Conservation (phyloP, 345 rosid genomes). For the Moricandia moricandioides region DNA sequence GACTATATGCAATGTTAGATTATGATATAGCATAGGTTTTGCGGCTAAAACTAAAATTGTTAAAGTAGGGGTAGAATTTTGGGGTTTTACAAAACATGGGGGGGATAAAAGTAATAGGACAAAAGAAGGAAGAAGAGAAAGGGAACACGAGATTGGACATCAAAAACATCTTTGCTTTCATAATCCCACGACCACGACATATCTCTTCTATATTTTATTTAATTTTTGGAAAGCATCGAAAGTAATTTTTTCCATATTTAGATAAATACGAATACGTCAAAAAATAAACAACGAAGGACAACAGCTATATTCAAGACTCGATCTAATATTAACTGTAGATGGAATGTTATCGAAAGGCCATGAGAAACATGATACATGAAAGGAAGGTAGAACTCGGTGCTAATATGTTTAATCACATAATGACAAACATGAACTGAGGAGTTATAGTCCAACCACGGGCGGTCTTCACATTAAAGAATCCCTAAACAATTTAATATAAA, state of each 20-base stretch:
- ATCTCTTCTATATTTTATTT: conserved; percentile 9
- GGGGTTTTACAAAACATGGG: conserved; percentile 18
- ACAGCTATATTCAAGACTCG: background rate
- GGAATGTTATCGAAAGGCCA: background rate
- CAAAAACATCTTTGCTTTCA: conserved; percentile 26
- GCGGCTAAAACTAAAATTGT: conserved; percentile 18
- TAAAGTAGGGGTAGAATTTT: conserved; percentile 25
- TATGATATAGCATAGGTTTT: background rate
- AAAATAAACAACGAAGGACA: background rate
- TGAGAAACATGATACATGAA: background rate
- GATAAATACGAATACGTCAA: conserved; percentile 16
- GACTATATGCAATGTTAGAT: background rate
- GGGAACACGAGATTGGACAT: conserved; percentile 32
- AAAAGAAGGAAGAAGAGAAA: conserved; percentile 29
- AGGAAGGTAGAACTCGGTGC: background rate
- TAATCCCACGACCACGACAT: conserved; percentile 21
- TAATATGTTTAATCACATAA: background rate
- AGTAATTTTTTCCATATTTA: conserved; percentile 8
- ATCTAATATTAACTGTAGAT: background rate
- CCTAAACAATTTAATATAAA: no score
- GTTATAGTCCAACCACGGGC: no score
- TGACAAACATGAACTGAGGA: background rate
- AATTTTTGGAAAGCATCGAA: conserved; percentile 13
- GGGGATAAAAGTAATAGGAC: conserved; percentile 14
- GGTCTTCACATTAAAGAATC: no score